phyloP scores from a whole-genome alignment of 2,329 filamentous ascomycete genomes.

The Fusarium nisikadoi region DNA sequence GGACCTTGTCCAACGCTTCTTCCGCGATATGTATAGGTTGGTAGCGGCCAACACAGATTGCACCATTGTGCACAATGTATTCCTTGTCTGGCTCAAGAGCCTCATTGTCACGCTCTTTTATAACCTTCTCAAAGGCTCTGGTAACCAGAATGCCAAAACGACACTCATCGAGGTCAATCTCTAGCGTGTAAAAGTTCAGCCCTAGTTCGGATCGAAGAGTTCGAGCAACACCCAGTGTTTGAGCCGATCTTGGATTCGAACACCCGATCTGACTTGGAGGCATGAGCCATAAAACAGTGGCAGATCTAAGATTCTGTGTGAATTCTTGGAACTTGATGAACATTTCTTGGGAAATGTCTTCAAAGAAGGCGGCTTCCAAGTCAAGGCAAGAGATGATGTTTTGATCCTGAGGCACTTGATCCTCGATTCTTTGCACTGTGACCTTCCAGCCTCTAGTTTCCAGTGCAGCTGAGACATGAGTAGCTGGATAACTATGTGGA shows the following conservation, averaged over 20 bases:
- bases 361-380: constrained; percentile 13
- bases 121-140: neutral
- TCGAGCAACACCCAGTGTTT: constrained; percentile 2
- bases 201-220: constrained; percentile 16
- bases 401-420: neutral
- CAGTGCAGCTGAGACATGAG: neutral
- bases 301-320: no score
- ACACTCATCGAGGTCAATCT: neutral
- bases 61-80: neutral
- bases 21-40: neutral
- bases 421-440: neutral
- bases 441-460: neutral
- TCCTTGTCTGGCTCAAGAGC: constrained; percentile 10
- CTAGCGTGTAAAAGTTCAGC: constrained; percentile 7
- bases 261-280: neutral
- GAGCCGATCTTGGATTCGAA: neutral
- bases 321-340: neutral
- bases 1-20: neutral
- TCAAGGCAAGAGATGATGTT: constrained; percentile 10
- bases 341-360: neutral
- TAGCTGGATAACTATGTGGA: neutral
- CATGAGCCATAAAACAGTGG: neutral
- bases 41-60: constrained; percentile 5
- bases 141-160: neutral
- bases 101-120: neutral